Conservation (phyloP, 2,329 filamentous ascomycete species). For the Pseudocercospora fijiensis region DNA sequence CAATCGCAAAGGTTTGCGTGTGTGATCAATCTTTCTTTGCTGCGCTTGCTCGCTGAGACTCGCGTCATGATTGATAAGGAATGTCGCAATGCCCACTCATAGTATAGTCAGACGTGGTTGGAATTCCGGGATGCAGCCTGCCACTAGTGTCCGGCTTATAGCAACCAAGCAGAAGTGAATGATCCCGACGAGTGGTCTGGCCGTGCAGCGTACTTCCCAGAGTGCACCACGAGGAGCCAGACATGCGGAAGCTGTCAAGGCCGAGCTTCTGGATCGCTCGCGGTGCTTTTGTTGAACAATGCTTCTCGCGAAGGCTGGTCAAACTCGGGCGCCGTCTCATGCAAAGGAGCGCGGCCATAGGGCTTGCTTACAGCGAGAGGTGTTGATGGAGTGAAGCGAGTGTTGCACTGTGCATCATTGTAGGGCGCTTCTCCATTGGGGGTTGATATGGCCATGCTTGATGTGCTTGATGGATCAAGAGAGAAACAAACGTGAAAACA, state of each 20-base stretch:
- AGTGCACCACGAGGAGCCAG: not conserved
- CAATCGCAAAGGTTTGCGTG: too few relatives aligned
- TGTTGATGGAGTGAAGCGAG: too few relatives aligned
- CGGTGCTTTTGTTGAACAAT: not conserved
- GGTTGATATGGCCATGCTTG: too few relatives aligned
- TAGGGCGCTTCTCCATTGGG: too few relatives aligned
- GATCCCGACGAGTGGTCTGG: not conserved
- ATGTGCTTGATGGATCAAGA: too few relatives aligned
- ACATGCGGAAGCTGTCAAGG: not conserved
- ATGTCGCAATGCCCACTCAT: not conserved
- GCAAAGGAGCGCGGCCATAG: too few relatives aligned
- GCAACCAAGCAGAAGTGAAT: not conserved
- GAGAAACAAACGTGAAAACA: not conserved
- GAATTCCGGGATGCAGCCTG: not conserved
- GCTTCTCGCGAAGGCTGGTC: not conserved
- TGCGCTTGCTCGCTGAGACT: not conserved
- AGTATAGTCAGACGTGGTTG: constrained; percentile 1
- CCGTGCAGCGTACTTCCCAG: not conserved
- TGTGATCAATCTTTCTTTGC: not conserved
- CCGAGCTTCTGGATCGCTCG: not conserved
- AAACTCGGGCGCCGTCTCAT: not conserved
- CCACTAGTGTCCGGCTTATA: not conserved
- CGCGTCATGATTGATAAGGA: not conserved
- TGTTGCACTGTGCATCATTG: too few relatives aligned
- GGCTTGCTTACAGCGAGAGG: too few relatives aligned